Evolutionary conservation across 306 rosid genomes (phyloP), one percentile per base, ranked within the genome.

Genomic region (Mimosa pudica): DNA sequence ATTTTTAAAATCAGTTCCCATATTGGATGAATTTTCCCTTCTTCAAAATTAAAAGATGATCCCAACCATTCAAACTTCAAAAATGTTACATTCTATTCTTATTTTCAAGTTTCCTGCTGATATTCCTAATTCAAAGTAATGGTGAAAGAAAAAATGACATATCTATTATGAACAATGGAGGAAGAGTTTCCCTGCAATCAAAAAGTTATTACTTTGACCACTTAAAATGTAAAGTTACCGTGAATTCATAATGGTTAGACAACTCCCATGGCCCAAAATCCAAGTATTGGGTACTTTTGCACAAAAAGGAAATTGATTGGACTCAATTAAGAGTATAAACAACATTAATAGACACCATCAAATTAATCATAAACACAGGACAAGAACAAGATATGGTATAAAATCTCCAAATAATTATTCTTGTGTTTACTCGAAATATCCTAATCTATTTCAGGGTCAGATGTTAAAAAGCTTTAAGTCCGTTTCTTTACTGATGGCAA

Each of bases 401-500:
- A 73, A 67, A 72, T 5, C 58, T 10, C 13, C 46, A 35, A 45
- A 62, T 14, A 63, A 54, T 35, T 13, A 7, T 54, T 33, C 49
- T 47, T 3, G 11, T 55, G 6, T 4, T 11, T 33, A 14, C 8
- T 3, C 45, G 14, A 13, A 80, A 52, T 47, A 65, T 79, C 58
- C 78, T 20, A 47, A 80, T 71, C 64, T 65, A 66, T 73, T 52
- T 32, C 61, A 35, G 69, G 57, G 75, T 45, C 33, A 67, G 63
- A 76, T 73, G 74, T 32, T 72, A 46, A 81, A 67, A 63, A 61
- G 81, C 49, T 69, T 48, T 57, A 54, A 32, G 45, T 24, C 47
- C 48, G 54, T 47, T 35, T 54, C 75, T 49, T 70, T 18, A 57
- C 61, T 61, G 52, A 74, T 6, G 42, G 6, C 79, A 49, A 46